Conservation (phyloP, 768 basidiomycete species). For the Boletus edulis region DNA sequence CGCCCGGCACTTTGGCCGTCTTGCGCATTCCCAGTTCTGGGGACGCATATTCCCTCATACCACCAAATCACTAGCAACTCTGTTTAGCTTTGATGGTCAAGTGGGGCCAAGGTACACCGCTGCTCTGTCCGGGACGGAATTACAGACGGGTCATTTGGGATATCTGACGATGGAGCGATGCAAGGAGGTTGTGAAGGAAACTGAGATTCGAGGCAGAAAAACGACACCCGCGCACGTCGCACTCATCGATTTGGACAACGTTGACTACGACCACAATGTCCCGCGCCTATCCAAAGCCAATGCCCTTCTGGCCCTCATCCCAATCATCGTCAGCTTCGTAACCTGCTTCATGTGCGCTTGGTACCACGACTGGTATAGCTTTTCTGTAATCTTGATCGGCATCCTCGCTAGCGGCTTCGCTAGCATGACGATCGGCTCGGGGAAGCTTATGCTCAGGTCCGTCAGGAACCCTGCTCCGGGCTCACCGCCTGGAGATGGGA, state of each 20-base stretch:
- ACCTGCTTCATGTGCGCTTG: constrained; percentile 24
- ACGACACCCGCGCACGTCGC: constrained; percentile 15
- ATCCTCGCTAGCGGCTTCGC: constrained; percentile 30
- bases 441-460: constrained; percentile 14
- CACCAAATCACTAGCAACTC: constrained; percentile 15
- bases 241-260: constrained; percentile 14
- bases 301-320: constrained; percentile 17
- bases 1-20: constrained; percentile 28
- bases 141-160: constrained; percentile 30
- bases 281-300: background rate
- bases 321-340: constrained; percentile 24
- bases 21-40: constrained; percentile 28
- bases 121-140: constrained; percentile 24
- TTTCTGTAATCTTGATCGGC: constrained; percentile 29
- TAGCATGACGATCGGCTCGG: constrained; percentile 25
- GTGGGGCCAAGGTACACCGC: constrained; percentile 27
- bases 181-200: constrained; percentile 4
- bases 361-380: constrained; percentile 30
- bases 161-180: constrained; percentile 23
- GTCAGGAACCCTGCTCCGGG: constrained; percentile 11
- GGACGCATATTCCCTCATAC: constrained; percentile 23
- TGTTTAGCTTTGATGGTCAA: constrained; percentile 27
- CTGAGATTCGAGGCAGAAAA: constrained; percentile 8
- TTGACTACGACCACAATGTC: background rate
- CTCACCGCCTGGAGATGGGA: constrained; percentile 28